phyloP scores from a whole-genome alignment of 2,329 filamentous ascomycete genomes.

The Curvularia spicifera region DNA sequence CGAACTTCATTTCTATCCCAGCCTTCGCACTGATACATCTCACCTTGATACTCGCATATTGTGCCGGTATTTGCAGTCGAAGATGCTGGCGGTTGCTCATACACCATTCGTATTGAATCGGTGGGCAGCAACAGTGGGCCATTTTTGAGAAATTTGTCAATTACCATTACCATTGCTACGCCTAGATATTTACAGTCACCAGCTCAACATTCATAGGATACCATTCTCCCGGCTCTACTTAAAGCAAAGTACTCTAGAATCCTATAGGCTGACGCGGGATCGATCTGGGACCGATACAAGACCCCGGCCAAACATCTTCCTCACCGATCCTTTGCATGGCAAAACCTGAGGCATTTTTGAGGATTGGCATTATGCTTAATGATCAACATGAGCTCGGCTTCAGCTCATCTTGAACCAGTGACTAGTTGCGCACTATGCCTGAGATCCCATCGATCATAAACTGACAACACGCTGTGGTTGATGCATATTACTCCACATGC shows the following conservation, averaged over 20 bases:
- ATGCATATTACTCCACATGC: background rate
- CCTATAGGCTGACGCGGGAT: background rate
- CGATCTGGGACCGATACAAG: background rate
- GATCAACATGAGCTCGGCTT: background rate
- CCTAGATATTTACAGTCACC: background rate
- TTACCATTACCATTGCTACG: background rate
- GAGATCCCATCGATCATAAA: background rate
- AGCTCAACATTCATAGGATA: background rate
- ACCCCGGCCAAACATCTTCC: background rate
- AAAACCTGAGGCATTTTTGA: background rate
- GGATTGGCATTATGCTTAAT: slow-evolving; percentile 4
- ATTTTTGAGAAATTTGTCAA: background rate
- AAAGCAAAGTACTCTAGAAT: background rate
- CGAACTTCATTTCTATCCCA: background rate
- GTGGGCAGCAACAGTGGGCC: background rate
- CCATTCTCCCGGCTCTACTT: background rate
- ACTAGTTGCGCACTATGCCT: background rate
- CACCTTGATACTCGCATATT: background rate
- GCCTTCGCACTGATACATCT: background rate
- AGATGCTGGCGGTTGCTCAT: background rate
- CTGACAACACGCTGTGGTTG: background rate
- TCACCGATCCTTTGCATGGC: background rate
- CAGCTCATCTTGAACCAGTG: background rate
- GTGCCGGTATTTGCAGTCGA: no score
- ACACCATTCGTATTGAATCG: background rate